Percentiles rank a stretch among this genome's conserved stretches.
Evolutionary conservation across 441 rosid genomes (phyloP).

Genomic region (Iberis amara): DNA sequence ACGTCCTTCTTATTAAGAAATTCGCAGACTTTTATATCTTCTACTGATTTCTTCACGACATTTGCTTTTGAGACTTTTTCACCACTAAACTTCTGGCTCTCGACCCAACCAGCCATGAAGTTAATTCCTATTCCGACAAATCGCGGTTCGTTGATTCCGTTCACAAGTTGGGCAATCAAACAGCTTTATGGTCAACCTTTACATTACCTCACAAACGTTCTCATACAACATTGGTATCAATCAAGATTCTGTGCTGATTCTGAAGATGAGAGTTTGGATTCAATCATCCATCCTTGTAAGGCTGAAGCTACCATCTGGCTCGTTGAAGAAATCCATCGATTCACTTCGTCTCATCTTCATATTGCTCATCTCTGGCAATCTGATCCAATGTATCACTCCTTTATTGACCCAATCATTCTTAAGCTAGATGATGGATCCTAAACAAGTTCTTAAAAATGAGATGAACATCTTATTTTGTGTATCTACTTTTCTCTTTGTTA

Average conservation of each 20-base stretch:
- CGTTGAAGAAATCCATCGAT: slow-evolving; percentile 70
- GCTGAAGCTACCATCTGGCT: slow-evolving; percentile 91
- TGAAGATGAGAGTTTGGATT: slow-evolving; percentile 51
- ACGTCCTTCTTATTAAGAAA: slow-evolving; percentile 38
- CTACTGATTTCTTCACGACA: slow-evolving; percentile 21
- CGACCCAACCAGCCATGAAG: slow-evolving; percentile 65
- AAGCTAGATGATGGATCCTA: too few relatives aligned
- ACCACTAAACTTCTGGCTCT: slow-evolving; percentile 16
- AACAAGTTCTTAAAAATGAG: too few relatives aligned
- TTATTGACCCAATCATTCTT: slow-evolving; percentile 53
- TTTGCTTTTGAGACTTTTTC: slow-evolving; percentile 12
- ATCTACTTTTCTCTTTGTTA: slow-evolving; percentile 1
- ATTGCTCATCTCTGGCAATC: slow-evolving; percentile 64
- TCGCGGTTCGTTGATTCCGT: slow-evolving; percentile 75
- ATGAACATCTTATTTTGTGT: not conserved
- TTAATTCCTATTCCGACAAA: slow-evolving; percentile 45
- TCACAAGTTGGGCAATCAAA: slow-evolving; percentile 67
- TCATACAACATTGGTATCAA: slow-evolving; percentile 68
- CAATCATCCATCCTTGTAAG: slow-evolving; percentile 63
- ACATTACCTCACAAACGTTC: slow-evolving; percentile 77
- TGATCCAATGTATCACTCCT: slow-evolving; percentile 53
- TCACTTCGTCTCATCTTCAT: slow-evolving; percentile 52
- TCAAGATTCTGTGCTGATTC: slow-evolving; percentile 44
- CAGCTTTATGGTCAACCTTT: slow-evolving; percentile 69
- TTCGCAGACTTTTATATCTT: slow-evolving; percentile 39